A percentile compares a stretch with the other conserved stretches of the same genome.
Conservation (phyloP, 163 green algal genomes). For the Chlamydomonas reinhardtii region DNA sequence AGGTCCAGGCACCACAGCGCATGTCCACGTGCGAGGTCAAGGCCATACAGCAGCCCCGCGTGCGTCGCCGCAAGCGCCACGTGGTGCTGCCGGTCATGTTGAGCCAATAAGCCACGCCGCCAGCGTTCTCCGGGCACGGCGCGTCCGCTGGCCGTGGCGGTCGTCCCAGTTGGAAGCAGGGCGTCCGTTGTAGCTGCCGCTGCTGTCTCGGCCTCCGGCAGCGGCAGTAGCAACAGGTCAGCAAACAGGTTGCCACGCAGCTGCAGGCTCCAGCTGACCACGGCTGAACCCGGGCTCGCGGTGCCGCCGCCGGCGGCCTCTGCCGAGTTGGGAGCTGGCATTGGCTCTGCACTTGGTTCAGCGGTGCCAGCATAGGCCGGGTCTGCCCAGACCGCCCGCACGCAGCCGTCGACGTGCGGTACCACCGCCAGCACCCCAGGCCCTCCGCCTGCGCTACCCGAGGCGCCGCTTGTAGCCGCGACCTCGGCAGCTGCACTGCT, state of each 20-base stretch:
- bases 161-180: no score
- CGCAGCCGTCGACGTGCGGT: slow-evolving; percentile 27
- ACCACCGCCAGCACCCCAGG: neutral
- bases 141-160: no score
- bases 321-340: no score
- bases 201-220: no score
- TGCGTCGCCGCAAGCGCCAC: slow-evolving; percentile 34
- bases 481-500: neutral
- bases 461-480: neutral
- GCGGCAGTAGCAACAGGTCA: slow-evolving; percentile 9
- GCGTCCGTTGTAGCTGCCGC: neutral
- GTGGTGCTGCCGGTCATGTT: no score
- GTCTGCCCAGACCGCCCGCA: neutral
- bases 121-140: no score
- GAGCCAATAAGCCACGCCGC: no score
- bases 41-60: slow-evolving; percentile 34
- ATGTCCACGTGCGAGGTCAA: neutral
- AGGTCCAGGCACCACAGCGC: slow-evolving; percentile 4
- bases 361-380: no score
- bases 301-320: neutral
- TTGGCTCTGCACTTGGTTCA: no score
- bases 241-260: slow-evolving; percentile 45
- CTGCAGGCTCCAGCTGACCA: neutral
- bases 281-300: neutral
- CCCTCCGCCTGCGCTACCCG: neutral